Base-by-base conservation (phyloP, 768 basidiomycete species). In the Boletus sp. region DNA sequence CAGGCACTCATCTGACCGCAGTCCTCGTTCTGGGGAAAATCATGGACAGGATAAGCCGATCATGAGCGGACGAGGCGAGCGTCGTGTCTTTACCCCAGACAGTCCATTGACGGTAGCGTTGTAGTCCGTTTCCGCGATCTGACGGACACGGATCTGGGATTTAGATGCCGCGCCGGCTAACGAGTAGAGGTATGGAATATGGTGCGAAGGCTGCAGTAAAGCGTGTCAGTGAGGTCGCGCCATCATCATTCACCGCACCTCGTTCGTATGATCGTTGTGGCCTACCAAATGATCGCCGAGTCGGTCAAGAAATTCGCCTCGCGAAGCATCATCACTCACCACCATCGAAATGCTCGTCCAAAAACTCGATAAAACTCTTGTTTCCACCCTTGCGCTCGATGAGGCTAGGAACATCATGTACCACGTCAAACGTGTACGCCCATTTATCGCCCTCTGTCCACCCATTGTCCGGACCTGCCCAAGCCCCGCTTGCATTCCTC, bases 1-100 rank as follows among this genome's bases (percentile, higher is more conserved):
- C 91, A 93, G 0, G 90, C 88, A 63, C 87, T 90, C 91, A 93
- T 93, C 68, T 94, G 91, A 1, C 91, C 90, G 60, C 90, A 92
- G 66, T 94, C 91, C 68, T 94, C 91, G 63, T 93, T 94, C 87
- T 91, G 57, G 28, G 1, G 10, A 52, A 33, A 32, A 30, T 39
- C 18, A 46, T 7, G 7, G 11, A 9, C 18, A 33, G 32, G 36
- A 20, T 56, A 14, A 64, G 60, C 1, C 7, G 18, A 33, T 32
- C 32, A 4, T 1, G 9, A 30, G 30, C 9, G 51, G 18, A 20
- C 32, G 28, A 35, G 33, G 45, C 37, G 7, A 4, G 45, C 2
- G 17, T 15, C 1, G 4, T 18, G 14, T 15, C 15, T 80, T 20
- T 65, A 89, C 89, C 15, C 90, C 90, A 5, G 88, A 83, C 4